phyloP scores from a whole-genome alignment of 2,329 filamentous ascomycete genomes.

The Colletotrichum karsti region DNA sequence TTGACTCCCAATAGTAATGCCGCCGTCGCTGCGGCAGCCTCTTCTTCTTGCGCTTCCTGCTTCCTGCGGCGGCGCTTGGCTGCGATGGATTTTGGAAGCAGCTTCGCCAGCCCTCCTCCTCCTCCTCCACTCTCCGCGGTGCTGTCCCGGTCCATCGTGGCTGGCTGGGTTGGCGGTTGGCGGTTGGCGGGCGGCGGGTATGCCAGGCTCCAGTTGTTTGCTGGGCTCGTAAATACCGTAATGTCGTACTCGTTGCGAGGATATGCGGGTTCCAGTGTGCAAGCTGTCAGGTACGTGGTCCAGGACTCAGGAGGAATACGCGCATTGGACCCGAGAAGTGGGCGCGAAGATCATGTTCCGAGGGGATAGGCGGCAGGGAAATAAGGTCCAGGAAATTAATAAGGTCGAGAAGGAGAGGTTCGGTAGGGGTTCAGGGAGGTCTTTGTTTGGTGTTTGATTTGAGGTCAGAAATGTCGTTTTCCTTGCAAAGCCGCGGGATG shows the following conservation, averaged over 20 bases:
- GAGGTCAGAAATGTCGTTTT: neutral
- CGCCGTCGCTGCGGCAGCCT: slow-evolving; percentile 30
- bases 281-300: too few relatives aligned
- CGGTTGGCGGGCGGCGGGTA: neutral
- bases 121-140: slow-evolving; percentile 20
- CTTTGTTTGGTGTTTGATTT: neutral
- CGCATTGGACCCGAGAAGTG: slow-evolving; percentile 19
- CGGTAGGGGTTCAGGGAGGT: neutral
- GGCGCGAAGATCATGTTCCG: slow-evolving; percentile 10
- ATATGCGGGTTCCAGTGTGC: slow-evolving; percentile 3
- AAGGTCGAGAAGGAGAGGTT: too few relatives aligned
- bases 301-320: slow-evolving; percentile 18
- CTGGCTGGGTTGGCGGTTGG: neutral
- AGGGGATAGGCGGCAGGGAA: slow-evolving; percentile 2
- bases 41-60: slow-evolving; percentile 49
- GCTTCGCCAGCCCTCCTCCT: slow-evolving; percentile 49
- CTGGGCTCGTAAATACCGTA: neutral
- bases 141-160: slow-evolving; percentile 11
- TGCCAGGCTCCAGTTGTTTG: neutral
- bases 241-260: slow-evolving; percentile 13
- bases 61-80: slow-evolving; percentile 59
- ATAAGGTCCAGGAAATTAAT: neutral
- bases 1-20: slow-evolving; percentile 28
- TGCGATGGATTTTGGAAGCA: slow-evolving; percentile 61
- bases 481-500: neutral